These are phyloP conservation scores for Inosperma sp. DNA, from an alignment of 768 basidiomycete genomes.

Conservation along the genomic window DNA sequence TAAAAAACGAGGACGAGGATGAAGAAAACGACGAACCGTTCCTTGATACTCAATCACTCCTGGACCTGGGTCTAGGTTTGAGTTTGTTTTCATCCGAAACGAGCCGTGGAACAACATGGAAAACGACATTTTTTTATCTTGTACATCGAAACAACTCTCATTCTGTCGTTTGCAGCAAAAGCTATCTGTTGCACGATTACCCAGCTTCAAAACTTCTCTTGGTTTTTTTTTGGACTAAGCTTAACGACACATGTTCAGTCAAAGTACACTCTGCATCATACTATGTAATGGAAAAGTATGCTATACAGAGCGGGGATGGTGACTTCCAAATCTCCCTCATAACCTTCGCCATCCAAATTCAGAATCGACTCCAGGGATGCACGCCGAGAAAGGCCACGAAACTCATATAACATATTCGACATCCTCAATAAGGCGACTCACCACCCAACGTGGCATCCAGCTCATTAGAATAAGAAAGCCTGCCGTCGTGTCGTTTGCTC, in stretches of 20 bases:
- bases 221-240: too few relatives aligned
- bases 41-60: slow-evolving; percentile 61
- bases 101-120: too few relatives aligned
- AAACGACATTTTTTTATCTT: too few relatives aligned
- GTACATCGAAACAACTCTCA: too few relatives aligned
- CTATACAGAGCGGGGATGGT: background rate
- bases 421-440: background rate
- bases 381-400: too few relatives aligned
- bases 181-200: too few relatives aligned
- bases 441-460: background rate
- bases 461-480: background rate
- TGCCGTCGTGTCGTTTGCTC: background rate
- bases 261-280: too few relatives aligned
- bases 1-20: slow-evolving; percentile 18
- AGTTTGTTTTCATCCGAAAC: slow-evolving; percentile 49
- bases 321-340: background rate
- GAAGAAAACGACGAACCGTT: slow-evolving; percentile 40
- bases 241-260: too few relatives aligned
- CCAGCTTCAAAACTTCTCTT: too few relatives aligned
- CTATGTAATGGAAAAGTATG: too few relatives aligned
- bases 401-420: background rate
- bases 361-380: too few relatives aligned
- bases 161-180: too few relatives aligned
- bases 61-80: slow-evolving; percentile 45
- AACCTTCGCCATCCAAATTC: background rate